phyloP scores from a whole-genome alignment of 2,329 filamentous ascomycete genomes.

The Fusarium torreyae region DNA sequence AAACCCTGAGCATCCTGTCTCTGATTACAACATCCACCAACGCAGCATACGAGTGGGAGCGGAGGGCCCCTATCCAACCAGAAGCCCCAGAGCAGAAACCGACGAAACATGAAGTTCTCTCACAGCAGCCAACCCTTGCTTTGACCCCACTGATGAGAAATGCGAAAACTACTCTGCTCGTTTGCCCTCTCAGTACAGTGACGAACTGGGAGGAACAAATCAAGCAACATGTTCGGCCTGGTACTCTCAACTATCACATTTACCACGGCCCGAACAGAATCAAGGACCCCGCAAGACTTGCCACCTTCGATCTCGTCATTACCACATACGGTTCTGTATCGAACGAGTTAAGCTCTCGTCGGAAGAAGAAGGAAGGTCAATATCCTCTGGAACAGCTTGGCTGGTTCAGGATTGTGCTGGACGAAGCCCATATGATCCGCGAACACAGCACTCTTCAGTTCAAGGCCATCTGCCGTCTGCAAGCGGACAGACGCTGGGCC shows the following conservation, averaged over 20 bases:
- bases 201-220: conserved; percentile 97
- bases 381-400: conserved; percentile 83
- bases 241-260: conserved; percentile 79
- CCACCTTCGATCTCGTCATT: conserved; percentile 85
- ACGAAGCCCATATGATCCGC: conserved; percentile 95
- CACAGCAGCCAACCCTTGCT: conserved; percentile 60
- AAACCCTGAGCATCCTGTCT: conserved; percentile 88
- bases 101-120: conserved; percentile 50
- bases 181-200: conserved; percentile 91
- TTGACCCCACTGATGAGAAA: conserved; percentile 74
- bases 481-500: conserved; percentile 90
- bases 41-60: conserved; percentile 75
- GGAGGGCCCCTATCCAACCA: conserved; percentile 66
- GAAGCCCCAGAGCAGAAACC: conserved; percentile 59
- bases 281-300: conserved; percentile 77
- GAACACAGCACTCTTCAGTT: conserved; percentile 87
- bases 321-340: conserved; percentile 94
- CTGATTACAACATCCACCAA: conserved; percentile 77
- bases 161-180: conserved; percentile 83
- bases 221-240: conserved; percentile 80
- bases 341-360: conserved; percentile 79
- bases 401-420: conserved; percentile 94
- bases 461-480: conserved; percentile 84
- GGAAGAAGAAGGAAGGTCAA: conserved; percentile 70
- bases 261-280: conserved; percentile 88